A percentile compares a stretch with the other conserved stretches of the same genome.
Conservation (phyloP, 2,329 filamentous ascomycete species). For the Cladosporium colombiae region DNA sequence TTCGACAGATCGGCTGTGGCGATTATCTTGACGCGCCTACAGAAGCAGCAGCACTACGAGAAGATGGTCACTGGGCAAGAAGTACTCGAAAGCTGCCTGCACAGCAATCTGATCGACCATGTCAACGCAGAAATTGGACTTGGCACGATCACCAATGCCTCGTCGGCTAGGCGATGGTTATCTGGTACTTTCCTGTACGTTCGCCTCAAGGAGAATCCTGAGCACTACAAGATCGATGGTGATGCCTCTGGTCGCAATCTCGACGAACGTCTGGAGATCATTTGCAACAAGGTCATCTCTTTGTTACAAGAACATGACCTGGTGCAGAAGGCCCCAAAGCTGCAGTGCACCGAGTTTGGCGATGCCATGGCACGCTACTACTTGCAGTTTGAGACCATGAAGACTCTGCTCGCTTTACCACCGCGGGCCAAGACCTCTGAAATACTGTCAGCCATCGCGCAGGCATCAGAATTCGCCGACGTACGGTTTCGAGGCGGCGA, state of each 20-base stretch:
- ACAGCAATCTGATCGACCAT: conserved; percentile 78
- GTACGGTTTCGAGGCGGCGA: conserved; percentile 71
- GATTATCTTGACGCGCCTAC: conserved; percentile 74
- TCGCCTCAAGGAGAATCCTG: conserved; percentile 69
- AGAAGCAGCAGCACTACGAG: conserved; percentile 67
- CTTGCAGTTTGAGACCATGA: conserved; percentile 79
- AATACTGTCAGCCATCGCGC: conserved; percentile 65
- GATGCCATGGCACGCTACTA: conserved; percentile 83
- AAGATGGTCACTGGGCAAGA: conserved; percentile 73
- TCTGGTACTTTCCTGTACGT: conserved; percentile 76
- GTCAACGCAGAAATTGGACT: conserved; percentile 81
- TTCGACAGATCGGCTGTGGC: conserved; percentile 76
- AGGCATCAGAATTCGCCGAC: conserved; percentile 72
- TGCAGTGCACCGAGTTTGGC: conserved; percentile 71
- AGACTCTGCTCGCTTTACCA: conserved; percentile 64
- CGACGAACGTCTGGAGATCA: conserved; percentile 66
- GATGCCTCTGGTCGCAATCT: conserved; percentile 52
- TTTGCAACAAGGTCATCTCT: conserved; percentile 69
- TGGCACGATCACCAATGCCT: conserved; percentile 66
- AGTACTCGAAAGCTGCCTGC: conserved; percentile 74
- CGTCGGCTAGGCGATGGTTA: conserved; percentile 73
- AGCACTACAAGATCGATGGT: conserved; percentile 67
- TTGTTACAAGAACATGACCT: conserved; percentile 63
- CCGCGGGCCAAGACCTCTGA: conserved; percentile 62
- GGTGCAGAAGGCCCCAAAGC: conserved; percentile 50